Evolutionary conservation across 441 rosid species (phyloP), one percentile per base, ranked within the genome.

Genomic region (Lepidium campestre): DNA sequence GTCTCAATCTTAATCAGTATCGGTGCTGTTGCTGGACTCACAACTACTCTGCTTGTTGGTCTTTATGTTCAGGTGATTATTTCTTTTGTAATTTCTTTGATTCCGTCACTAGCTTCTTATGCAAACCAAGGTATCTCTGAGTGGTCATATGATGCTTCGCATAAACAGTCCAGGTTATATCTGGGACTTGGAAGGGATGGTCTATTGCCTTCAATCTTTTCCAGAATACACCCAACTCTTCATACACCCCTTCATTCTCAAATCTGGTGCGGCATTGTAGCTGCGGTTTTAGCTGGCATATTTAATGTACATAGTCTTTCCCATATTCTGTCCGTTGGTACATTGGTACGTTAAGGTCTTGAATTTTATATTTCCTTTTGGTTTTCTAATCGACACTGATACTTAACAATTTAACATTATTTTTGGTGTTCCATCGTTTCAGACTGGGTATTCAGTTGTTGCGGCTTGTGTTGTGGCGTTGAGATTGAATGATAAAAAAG

Each of bases 371-470:
- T 55, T 13, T 18, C 68, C 48, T 22, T 67, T 50, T 45, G 14
- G 37, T 27, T 73, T 67, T 60, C 67, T 42, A 47, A 22, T 68
- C 1, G 31, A 47, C 36, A 34, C 63, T 55, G 56, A 40, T 62
- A 27, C 54, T 40, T 23, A 32, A 29, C 46, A 10, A n/a, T 46
- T 65, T 57, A 32, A 63, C 25, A 45, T 11, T 36, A 34, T 37
- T 29, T 36, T 34, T 23, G 44, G 53, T 54, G 15, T 22, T 57
- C 34, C 46, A 52, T 59, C 46, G 27, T 74, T 81, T 81, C 89
- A 91, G 99, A 94, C 98, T 29, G 97, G 97, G 57, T 94, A 94
- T 72, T 94, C 98, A 55, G 98, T 94, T 57, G 99, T 94, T 77
- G 89, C 98, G 46, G 97, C 98, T 42, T 89, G 89, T 66, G 88